Conservation (phyloP, 495 filamentous ascomycete genomes). For the Copromyces sp. region DNA sequence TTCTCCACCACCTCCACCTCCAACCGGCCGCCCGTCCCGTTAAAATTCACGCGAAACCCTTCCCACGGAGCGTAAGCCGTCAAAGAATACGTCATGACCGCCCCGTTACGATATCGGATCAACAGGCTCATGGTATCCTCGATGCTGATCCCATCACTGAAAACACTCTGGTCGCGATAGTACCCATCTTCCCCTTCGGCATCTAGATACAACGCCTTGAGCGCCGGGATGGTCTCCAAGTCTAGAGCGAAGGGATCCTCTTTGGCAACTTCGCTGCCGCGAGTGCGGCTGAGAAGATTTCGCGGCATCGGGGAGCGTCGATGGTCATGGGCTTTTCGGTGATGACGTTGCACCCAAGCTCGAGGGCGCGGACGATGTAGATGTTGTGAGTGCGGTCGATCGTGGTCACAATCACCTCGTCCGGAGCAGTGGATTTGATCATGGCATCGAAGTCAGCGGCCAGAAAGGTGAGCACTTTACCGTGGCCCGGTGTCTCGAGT, state of each 20-base stretch:
- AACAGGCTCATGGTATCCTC: conserved; percentile 52
- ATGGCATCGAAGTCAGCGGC: conserved; percentile 44
- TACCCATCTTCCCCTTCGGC: conserved; percentile 52
- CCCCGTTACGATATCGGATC: conserved; percentile 44
- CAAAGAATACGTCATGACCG: conserved; percentile 38
- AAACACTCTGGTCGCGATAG: conserved; percentile 47
- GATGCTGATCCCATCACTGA: conserved; percentile 49
- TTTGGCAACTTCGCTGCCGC: conserved; percentile 24
- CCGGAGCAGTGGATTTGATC: conserved; percentile 41
- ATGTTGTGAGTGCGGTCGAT: conserved; percentile 48
- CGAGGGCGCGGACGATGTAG: conserved; percentile 45
- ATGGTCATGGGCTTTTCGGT: conserved; percentile 52
- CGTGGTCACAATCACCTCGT: conserved; percentile 48
- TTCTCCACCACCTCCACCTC: conserved; percentile 42
- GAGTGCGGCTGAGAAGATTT: conserved; percentile 35
- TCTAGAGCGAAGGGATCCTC: conserved; percentile 42
- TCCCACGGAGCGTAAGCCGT: conserved; percentile 42
- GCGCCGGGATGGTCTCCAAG: conserved; percentile 35
- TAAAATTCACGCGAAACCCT: conserved; percentile 37
- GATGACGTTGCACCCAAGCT: conserved; percentile 46
- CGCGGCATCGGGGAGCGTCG: conserved; percentile 41
- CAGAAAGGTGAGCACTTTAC: conserved; percentile 36
- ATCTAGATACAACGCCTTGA: conserved; percentile 46
- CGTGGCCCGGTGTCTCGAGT: conserved; percentile 25
- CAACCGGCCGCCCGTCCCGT: conserved; percentile 34